A percentile compares a stretch with the other conserved stretches of the same genome.
These are phyloP conservation scores for Tuctoria greenei DNA, from an alignment of 176 grass and related monocot genomes.

Conservation along the genomic window DNA sequence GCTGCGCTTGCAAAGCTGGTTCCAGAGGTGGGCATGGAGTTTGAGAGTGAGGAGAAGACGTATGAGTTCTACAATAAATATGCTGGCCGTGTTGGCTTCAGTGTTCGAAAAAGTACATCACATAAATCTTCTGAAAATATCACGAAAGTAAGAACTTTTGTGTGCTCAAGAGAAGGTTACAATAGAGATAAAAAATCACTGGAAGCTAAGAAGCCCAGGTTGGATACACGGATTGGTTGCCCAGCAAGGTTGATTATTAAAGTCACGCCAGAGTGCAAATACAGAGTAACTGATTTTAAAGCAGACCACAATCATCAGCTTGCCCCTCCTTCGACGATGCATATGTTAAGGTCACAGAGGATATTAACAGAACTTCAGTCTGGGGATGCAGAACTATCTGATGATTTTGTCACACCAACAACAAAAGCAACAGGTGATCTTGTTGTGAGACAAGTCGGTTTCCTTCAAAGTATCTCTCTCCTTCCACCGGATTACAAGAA, in stretches of 20 bases:
- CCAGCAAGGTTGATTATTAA: constrained; percentile 93
- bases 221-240: constrained; percentile 96
- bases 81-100: constrained; percentile 94
- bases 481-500: constrained; percentile 90
- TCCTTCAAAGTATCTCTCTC: constrained; percentile 69
- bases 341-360: constrained; percentile 96
- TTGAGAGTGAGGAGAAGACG: constrained; percentile 74
- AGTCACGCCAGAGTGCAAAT: constrained; percentile 71
- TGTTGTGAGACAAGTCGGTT: constrained; percentile 71
- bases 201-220: constrained; percentile 91
- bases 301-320: constrained; percentile 94
- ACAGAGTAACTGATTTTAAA: constrained; percentile 91
- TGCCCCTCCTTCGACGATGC: constrained; percentile 93
- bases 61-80: constrained; percentile 94
- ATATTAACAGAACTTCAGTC: constrained; percentile 87
- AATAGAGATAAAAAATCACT: constrained; percentile 92
- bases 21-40: constrained; percentile 83
- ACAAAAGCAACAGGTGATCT: constrained; percentile 73
- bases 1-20: constrained; percentile 69
- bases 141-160: constrained; percentile 92
- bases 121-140: constrained; percentile 89
- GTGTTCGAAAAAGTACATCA: constrained; percentile 94
- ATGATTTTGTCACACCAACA: constrained; percentile 74
- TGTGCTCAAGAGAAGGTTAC: constrained; percentile 96
- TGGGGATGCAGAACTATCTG: constrained; percentile 71